Evolutionary conservation across 352 stramenopile genomes (phyloP).

Genomic region (Phytophthora multivora): DNA sequence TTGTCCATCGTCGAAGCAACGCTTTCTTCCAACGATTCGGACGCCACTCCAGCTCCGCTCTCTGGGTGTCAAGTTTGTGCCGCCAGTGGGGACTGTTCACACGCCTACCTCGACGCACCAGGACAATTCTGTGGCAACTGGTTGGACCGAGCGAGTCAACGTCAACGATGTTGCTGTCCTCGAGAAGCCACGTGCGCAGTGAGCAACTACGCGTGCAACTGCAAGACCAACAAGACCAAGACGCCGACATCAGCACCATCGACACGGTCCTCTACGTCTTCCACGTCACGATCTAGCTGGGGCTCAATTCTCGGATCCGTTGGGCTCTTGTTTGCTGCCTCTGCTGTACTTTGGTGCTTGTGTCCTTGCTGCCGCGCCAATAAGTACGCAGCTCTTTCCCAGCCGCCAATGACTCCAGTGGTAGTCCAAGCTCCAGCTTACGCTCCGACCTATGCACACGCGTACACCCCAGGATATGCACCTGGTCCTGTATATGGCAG

Average conservation of each 20-base stretch:
- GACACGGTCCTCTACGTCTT: constrained; percentile 6
- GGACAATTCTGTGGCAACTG: constrained; percentile 42
- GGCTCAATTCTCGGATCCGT: constrained; percentile 16
- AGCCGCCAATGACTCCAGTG: constrained; percentile 22
- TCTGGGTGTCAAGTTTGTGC: constrained; percentile 38
- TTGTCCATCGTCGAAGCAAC: constrained; percentile 6
- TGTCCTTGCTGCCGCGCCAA: constrained; percentile 31
- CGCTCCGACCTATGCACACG: constrained; percentile 14
- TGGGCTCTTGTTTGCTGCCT: constrained; percentile 10
- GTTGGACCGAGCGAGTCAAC: constrained; percentile 28
- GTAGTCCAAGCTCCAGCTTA: constrained; percentile 24
- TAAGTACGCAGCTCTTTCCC: constrained; percentile 13
- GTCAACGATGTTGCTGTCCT: constrained; percentile 40
- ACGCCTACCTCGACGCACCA: constrained; percentile 29
- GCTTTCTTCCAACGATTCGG: constrained; percentile 11
- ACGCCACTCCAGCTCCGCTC: constrained; percentile 18
- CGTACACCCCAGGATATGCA: constrained; percentile 14
- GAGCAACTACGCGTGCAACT: constrained; percentile 38
- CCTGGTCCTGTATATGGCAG: constrained; percentile 13
- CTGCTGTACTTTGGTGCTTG: constrained; percentile 31
- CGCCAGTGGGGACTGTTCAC: constrained; percentile 21
- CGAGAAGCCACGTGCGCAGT: constrained; percentile 29
- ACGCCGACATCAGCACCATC: not conserved
- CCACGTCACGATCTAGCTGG: constrained; percentile 11
- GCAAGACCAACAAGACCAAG: constrained; percentile 25